phyloP scores from a whole-genome alignment of 2,329 filamentous ascomycete species.

The Daldinia eschscholtzii region DNA sequence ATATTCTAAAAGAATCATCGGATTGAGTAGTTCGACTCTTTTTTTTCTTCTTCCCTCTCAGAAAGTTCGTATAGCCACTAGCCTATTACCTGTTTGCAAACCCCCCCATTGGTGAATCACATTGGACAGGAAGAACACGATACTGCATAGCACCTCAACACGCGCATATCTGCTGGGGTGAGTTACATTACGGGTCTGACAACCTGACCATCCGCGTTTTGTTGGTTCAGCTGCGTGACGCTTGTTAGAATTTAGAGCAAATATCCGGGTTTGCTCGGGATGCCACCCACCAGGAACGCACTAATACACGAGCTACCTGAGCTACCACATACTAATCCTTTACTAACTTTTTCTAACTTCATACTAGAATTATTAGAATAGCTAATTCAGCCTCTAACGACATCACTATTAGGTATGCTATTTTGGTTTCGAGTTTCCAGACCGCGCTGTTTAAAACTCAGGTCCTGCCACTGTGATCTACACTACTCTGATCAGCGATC shows the following conservation, averaged over 20 bases:
- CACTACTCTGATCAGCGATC: background rate
- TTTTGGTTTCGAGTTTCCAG: background rate
- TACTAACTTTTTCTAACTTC: constrained; percentile 6
- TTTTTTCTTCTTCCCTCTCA: too few relatives aligned
- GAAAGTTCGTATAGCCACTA: constrained; percentile 29
- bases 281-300: constrained; percentile 3
- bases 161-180: constrained; percentile 31
- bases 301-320: background rate
- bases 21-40: constrained; percentile 19
- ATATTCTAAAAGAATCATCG: constrained; percentile 1
- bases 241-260: constrained; percentile 34
- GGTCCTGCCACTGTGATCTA: background rate
- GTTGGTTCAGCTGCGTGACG: constrained; percentile 32
- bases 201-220: constrained; percentile 18
- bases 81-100: constrained; percentile 12
- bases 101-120: constrained; percentile 20
- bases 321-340: background rate
- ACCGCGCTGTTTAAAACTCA: background rate
- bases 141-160: background rate
- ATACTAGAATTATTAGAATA: constrained; percentile 1
- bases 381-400: background rate
- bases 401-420: constrained; percentile 1
- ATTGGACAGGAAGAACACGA: constrained; percentile 6
- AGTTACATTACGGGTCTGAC: constrained; percentile 26
- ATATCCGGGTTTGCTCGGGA: constrained; percentile 32